Evolutionary conservation across 2,329 filamentous ascomycete genomes (phyloP).

Genomic region (Epichloe gansuensis): DNA sequence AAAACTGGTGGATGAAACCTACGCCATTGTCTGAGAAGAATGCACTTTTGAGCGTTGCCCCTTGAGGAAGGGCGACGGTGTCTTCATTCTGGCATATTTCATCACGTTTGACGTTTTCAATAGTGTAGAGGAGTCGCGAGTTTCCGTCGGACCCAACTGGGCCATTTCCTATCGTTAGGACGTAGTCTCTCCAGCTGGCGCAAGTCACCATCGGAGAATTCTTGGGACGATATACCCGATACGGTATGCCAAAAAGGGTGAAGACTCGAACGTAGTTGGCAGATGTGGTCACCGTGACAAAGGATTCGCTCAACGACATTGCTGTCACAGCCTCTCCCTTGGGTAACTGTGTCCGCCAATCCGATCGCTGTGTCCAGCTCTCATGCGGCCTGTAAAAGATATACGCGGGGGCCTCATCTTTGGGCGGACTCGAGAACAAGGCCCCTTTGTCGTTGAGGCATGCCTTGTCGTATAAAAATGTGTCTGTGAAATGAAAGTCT

Average conservation of each 20-base stretch:
- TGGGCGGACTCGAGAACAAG: slow-evolving; percentile 70
- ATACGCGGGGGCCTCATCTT: slow-evolving; percentile 52
- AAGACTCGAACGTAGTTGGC: slow-evolving; percentile 84
- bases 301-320: slow-evolving; percentile 83
- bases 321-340: slow-evolving; percentile 74
- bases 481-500: slow-evolving; percentile 96
- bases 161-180: slow-evolving; percentile 92
- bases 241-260: slow-evolving; percentile 82
- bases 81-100: slow-evolving; percentile 94
- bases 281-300: slow-evolving; percentile 78
- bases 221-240: slow-evolving; percentile 83
- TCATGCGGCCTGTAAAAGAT: slow-evolving; percentile 97
- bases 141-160: slow-evolving; percentile 66
- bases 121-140: slow-evolving; percentile 72
- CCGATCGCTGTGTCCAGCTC: slow-evolving; percentile 80
- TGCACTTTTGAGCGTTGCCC: slow-evolving; percentile 60
- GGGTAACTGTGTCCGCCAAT: slow-evolving; percentile 85
- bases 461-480: slow-evolving; percentile 90
- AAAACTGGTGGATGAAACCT: slow-evolving; percentile 19
- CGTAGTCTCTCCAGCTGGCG: slow-evolving; percentile 87
- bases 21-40: slow-evolving; percentile 91
- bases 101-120: slow-evolving; percentile 88
- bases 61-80: slow-evolving; percentile 68
- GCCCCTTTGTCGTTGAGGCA: slow-evolving; percentile 78
- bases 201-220: slow-evolving; percentile 83